phyloP scores from a whole-genome alignment of 129 eudicot genomes.

The Smallanthus sonchifolius region DNA sequence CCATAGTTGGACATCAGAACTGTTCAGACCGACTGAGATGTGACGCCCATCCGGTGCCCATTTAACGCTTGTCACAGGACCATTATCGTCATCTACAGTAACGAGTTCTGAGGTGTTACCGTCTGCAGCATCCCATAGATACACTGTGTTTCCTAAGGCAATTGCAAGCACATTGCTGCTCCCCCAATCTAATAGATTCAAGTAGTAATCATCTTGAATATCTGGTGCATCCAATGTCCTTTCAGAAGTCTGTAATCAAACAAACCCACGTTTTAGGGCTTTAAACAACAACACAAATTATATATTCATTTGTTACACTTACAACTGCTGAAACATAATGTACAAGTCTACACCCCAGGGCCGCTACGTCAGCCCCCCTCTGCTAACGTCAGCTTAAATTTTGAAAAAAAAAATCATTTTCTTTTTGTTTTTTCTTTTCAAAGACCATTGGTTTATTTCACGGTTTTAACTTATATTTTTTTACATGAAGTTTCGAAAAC shows the following conservation, averaged over 20 bases:
- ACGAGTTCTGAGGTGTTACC: conserved; percentile 49
- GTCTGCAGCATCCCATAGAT: conserved; percentile 53
- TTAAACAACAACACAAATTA: background rate
- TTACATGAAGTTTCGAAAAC: no score
- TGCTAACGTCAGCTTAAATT: no score
- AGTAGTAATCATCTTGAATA: background rate
- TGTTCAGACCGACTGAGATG: conserved; percentile 55
- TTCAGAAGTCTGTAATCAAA: conserved; percentile 42
- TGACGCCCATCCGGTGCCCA: conserved; percentile 63
- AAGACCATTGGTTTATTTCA: no score
- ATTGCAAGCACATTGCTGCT: conserved; percentile 44
- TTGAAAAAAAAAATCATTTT: no score
- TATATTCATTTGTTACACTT: no score
- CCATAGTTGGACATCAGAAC: conserved; percentile 58
- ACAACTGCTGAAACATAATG: no score
- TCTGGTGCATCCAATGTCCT: conserved; percentile 67
- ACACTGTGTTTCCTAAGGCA: conserved; percentile 48
- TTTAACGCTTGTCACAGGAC: conserved; percentile 60
- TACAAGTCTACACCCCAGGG: no score
- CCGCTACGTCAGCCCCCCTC: no score
- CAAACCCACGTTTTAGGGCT: background rate
- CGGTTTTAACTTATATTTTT: no score
- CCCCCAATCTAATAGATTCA: conserved; percentile 24
- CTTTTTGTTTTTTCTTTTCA: no score
- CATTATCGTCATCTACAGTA: conserved; percentile 38